Base-by-base conservation (phyloP, 2,329 filamentous ascomycete species). In the Exophiala oligosperma region DNA sequence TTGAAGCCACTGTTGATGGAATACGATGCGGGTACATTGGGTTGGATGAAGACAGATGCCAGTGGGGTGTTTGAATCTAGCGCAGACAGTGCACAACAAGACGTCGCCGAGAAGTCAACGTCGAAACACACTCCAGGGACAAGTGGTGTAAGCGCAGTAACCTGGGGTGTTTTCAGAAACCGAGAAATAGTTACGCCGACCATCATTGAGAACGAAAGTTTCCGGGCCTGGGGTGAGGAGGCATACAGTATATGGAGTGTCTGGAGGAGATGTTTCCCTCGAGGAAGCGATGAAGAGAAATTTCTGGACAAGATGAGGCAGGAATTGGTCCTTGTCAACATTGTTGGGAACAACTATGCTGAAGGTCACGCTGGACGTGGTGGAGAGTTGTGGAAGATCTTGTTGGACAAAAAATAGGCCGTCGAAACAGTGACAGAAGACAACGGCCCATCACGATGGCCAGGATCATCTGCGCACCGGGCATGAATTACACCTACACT, bases 141-240 rank as follows among this genome's bases (percentile, higher is more conserved):
- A 67, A 74, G 75, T 28, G 86, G 84, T 67, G 93, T 95, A 29
- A 97, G 97, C 70, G 92, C 93, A 0, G 94, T 99, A 1, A 99
- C 94, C 0, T 97, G 93, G 93, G 93, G 93, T 52, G 91, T 92
- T 0, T 97, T 97, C 75, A 89, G 90, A 0, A 91, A 91, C 43
- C 97, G 97, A 76, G 93, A 97, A 74, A 97, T 97, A 70, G 84
- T 96, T 57, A 96, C 92, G 23, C 93, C 93, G 2, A 97, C 93
- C 1, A 97, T 97, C 70, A 96, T 97, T 68, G 93, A 97, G 72
- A 90, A 92, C 66, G 91, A 96, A 52, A 94, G 90, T 71, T 97
- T 97, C 81, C 83, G 86, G 62, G 91, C 92, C 6, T 99, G 94
- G 94, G 84, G 86, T 57, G 94, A 97, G 71, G 94, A 99, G 79